phyloP scores from a whole-genome alignment of 2,329 filamentous ascomycete species.

The Xylariaceae sp. region DNA sequence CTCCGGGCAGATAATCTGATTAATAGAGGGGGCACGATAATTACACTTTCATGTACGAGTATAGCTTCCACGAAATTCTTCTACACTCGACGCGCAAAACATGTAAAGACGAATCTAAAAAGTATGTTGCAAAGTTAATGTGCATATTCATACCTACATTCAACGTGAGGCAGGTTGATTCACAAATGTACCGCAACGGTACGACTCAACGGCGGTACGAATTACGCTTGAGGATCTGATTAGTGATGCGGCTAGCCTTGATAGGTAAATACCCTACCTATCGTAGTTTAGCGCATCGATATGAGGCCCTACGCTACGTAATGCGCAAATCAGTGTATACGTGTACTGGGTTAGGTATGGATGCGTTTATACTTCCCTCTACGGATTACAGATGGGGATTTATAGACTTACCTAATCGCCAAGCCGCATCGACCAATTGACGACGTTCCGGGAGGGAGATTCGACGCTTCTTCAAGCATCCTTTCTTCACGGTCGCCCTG shows the following conservation, averaged over 20 bases:
- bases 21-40: no score
- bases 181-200: no score
- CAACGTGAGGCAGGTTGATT: no score
- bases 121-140: no score
- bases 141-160: no score
- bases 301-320: neutral
- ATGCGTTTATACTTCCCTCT: neutral
- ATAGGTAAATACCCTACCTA: neutral
- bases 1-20: no score
- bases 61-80: no score
- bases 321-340: neutral
- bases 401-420: neutral
- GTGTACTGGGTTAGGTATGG: neutral
- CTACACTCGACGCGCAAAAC: no score
- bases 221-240: neutral
- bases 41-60: no score
- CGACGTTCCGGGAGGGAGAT: conserved; percentile 5
- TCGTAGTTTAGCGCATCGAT: neutral
- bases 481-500: neutral
- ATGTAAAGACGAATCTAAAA: no score
- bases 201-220: neutral
- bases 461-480: conserved; percentile 6
- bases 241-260: neutral
- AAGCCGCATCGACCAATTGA: conserved; percentile 6
- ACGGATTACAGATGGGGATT: neutral